Evolutionary conservation across 176 grass and related monocot species (phyloP).

Genomic region (Aegilops bicornis): DNA sequence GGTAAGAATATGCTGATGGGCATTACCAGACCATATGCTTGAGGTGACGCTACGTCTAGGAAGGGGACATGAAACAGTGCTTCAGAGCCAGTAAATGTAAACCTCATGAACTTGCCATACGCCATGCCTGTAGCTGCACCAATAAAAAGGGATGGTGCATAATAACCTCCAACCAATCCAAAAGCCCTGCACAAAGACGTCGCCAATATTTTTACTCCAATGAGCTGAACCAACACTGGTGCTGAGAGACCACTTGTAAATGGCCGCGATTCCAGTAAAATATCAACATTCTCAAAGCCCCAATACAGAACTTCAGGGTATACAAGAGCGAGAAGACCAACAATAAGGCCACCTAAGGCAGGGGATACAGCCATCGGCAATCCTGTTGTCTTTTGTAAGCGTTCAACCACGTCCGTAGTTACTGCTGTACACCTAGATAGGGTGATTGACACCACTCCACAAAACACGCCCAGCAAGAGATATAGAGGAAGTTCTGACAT

Average conservation of each 20-base stretch:
- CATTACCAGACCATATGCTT: conserved; percentile 97
- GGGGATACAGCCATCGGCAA: conserved; percentile 69
- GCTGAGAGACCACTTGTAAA: conserved; percentile 73
- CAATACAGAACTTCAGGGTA: conserved; percentile 94
- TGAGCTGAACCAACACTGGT: conserved; percentile 67
- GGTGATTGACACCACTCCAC: conserved; percentile 74
- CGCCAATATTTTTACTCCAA: conserved; percentile 82
- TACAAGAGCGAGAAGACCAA: conserved; percentile 79
- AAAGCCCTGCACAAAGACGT: conserved; percentile 80
- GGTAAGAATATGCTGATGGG: not conserved
- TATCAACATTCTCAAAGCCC: conserved; percentile 95
- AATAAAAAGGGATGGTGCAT: conserved; percentile 95
- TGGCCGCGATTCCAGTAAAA: conserved; percentile 84
- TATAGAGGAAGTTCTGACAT: conserved; percentile 98
- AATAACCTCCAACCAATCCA: conserved; percentile 93
- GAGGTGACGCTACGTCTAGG: conserved; percentile 89
- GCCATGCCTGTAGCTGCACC: conserved; percentile 96
- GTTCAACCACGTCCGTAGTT: conserved; percentile 49
- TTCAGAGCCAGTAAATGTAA: conserved; percentile 60
- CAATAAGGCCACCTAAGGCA: conserved; percentile 73
- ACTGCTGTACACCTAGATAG: conserved; percentile 76
- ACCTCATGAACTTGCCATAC: conserved; percentile 77
- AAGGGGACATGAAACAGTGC: conserved; percentile 61
- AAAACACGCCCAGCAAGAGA: conserved; percentile 82
- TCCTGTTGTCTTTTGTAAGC: conserved; percentile 61